Conservation (phyloP, 345 rosid genomes). For the Eucalyptus microcorys region DNA sequence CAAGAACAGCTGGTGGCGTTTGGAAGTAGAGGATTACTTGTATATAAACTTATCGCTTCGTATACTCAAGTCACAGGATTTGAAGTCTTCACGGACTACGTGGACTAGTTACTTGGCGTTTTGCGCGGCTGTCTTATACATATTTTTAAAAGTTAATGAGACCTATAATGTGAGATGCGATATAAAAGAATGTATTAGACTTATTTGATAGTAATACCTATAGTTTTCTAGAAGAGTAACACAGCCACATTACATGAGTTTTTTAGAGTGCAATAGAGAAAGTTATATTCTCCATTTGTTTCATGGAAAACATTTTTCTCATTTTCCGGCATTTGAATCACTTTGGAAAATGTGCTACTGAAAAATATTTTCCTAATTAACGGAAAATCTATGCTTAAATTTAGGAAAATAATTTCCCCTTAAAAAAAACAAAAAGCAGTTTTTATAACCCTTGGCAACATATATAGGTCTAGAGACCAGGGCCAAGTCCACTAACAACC, state of each 20-base stretch:
- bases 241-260: background rate
- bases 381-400: background rate
- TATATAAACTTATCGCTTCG: background rate
- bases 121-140: background rate
- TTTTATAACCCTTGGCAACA: too few relatives aligned
- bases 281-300: background rate
- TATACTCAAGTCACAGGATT: background rate
- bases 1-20: background rate
- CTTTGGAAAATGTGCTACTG: background rate
- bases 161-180: background rate
- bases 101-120: background rate
- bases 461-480: too few relatives aligned
- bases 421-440: too few relatives aligned
- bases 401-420: background rate
- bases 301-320: background rate
- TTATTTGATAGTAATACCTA: background rate
- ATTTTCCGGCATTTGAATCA: background rate
- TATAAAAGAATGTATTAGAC: background rate
- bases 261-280: background rate
- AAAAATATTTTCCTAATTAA: too few relatives aligned
- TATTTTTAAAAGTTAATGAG: background rate
- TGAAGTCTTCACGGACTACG: background rate
- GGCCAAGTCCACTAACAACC: too few relatives aligned
- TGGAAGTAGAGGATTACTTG: background rate
- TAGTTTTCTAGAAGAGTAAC: background rate